Percentiles rank a stretch among this genome's conserved stretches.
These are phyloP conservation scores for Cryptococcus jaspeensis DNA, from an alignment of 1,284 basidiomycete species.

Conservation along the genomic window DNA sequence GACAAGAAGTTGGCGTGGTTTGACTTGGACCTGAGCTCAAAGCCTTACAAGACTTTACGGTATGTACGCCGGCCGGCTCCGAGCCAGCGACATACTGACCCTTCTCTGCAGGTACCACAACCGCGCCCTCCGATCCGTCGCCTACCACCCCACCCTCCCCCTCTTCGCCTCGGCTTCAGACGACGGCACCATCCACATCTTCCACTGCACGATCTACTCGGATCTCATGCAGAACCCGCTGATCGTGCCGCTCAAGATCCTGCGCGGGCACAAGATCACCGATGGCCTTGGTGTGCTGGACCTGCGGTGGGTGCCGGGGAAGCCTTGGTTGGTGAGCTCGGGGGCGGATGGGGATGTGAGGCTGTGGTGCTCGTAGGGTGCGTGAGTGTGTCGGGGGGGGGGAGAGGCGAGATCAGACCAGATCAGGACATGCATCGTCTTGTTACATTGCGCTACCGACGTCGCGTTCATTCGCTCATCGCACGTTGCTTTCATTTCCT, in stretches of 20 bases:
- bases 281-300: slow-evolving; percentile 90
- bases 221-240: slow-evolving; percentile 94
- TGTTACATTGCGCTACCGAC: too few relatives aligned
- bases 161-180: slow-evolving; percentile 95
- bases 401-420: not conserved
- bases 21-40: slow-evolving; percentile 90
- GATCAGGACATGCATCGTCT: not conserved
- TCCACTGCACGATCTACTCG: slow-evolving; percentile 91
- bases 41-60: slow-evolving; percentile 95
- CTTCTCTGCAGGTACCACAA: slow-evolving; percentile 74
- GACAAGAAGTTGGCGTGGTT: slow-evolving; percentile 99
- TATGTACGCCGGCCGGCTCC: slow-evolving; percentile 39
- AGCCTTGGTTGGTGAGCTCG: slow-evolving; percentile 90
- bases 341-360: slow-evolving; percentile 88
- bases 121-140: slow-evolving; percentile 84
- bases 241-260: slow-evolving; percentile 95
- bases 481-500: too few relatives aligned
- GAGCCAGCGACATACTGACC: not conserved
- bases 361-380: slow-evolving; percentile 65
- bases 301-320: slow-evolving; percentile 80
- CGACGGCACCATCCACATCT: slow-evolving; percentile 94
- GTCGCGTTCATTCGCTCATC: too few relatives aligned
- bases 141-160: slow-evolving; percentile 92
- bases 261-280: slow-evolving; percentile 79
- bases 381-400: not conserved